Conservation (phyloP, 768 basidiomycete species). For the Rhodotorula diobovata region DNA sequence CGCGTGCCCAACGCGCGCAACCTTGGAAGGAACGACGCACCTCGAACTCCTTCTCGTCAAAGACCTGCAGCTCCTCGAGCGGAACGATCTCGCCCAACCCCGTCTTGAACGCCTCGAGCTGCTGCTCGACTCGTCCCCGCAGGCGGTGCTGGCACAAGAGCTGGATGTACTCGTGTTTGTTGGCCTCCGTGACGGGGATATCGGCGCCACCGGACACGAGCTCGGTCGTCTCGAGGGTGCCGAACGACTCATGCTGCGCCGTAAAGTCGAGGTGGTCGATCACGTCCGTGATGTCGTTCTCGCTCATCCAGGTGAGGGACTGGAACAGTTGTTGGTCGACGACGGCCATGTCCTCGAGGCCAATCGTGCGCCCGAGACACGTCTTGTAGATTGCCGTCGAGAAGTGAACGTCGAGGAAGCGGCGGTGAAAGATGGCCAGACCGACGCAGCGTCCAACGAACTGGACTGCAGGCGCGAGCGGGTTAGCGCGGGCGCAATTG, state of each 20-base stretch:
- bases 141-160: constrained; percentile 75
- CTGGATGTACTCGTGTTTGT: constrained; percentile 98
- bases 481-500: background rate
- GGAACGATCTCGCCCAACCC: constrained; percentile 98
- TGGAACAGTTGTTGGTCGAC: constrained; percentile 92
- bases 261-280: constrained; percentile 97
- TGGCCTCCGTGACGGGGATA: constrained; percentile 83
- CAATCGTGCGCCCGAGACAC: constrained; percentile 96
- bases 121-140: constrained; percentile 89
- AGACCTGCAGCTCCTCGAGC: constrained; percentile 90
- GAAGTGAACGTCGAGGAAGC: constrained; percentile 98
- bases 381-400: constrained; percentile 99
- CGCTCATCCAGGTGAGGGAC: constrained; percentile 97
- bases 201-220: constrained; percentile 82
- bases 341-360: constrained; percentile 85
- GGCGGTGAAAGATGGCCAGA: constrained; percentile 95
- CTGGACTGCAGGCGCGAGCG: constrained; percentile 53
- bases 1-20: too few relatives aligned
- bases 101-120: constrained; percentile 97
- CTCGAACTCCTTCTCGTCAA: constrained; percentile 95
- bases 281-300: constrained; percentile 95
- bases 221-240: constrained; percentile 92
- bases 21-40: background rate
- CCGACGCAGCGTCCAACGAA: constrained; percentile 95
- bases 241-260: constrained; percentile 92